Conservation (phyloP, 805 yeast species). For the Pichia nakasei region DNA sequence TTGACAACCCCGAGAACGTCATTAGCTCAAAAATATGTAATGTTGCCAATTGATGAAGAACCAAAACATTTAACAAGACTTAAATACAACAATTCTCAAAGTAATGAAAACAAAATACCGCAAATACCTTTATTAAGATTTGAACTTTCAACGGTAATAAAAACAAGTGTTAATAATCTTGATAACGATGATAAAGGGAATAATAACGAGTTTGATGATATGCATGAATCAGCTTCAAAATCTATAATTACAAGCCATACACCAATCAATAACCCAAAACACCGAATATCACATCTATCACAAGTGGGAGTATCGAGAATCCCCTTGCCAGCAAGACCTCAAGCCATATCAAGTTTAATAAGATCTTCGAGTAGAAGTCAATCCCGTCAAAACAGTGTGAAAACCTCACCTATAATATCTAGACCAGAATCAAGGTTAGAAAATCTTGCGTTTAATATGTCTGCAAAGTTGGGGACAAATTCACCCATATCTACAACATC, state of each 20-base stretch:
- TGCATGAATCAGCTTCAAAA: neutral
- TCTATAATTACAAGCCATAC: neutral
- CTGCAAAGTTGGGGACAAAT: constrained; percentile 9
- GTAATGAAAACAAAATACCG: constrained; percentile 2
- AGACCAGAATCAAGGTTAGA: constrained; percentile 11
- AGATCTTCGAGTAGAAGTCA: constrained; percentile 11
- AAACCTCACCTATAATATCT: neutral
- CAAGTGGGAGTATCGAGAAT: constrained; percentile 11
- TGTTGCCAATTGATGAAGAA: constrained; percentile 2
- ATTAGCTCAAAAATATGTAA: constrained; percentile 5
- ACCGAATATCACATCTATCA: constrained; percentile 1
- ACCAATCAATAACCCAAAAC: neutral
- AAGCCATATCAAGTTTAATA: constrained; percentile 17
- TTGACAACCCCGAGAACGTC: constrained; percentile 10
- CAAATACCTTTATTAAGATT: constrained; percentile 1
- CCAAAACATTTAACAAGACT: neutral
- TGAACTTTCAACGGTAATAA: constrained; percentile 3
- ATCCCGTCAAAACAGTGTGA: neutral
- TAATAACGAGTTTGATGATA: neutral
- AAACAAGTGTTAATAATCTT: neutral
- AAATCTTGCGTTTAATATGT: constrained; percentile 7
- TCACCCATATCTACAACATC: constrained; percentile 2
- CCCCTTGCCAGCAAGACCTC: constrained; percentile 23
- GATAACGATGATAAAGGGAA: neutral
- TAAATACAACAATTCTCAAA: neutral